Base-by-base conservation (phyloP, 805 yeast genomes). In the Saturnispora sekii region DNA sequence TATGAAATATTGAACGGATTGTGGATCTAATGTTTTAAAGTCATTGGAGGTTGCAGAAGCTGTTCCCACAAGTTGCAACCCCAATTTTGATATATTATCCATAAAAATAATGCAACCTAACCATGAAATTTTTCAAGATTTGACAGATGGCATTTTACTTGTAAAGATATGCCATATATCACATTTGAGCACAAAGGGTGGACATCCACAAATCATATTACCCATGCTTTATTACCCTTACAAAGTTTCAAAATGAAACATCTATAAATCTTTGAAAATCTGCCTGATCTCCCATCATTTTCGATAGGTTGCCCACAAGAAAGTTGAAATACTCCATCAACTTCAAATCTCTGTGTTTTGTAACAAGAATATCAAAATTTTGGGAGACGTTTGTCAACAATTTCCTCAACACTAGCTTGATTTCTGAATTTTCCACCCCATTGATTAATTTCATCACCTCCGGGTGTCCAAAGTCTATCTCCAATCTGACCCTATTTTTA, bases 1-100 rank as follows among this genome's bases (percentile, higher is more conserved):
- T 8, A 76, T 63, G 54, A 66, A 76, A 53, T 66, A 69, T 42
- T 68, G 72, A 0, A 79, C 77, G 8, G 70, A 40, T 2, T 26
- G 29, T 39, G 40, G 36, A 30, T 44, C 41, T 35, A 39, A 44
- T 34, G 34, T 18, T 17, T 18, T n/a, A 15, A 32, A 35, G 14
- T 32, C 15, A 12, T 11, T 29, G n/a, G 11, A n/a, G 36, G 15
- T 4, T 32, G 33, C 12, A n/a, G 32, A 46, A 1, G 63, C 66
- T 35, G 39, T 51, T 2, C 65, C 67, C 2, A 60, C 65, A 3
- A 62, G 46, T 7, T 52, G 62, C 12, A 61, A 47, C 1, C 66
- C 66, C n/a, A 60, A 17, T 14, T 48, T 44, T 6, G 55, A 54
- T 10, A 61, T 62, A 36, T 59, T 21, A 5, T 34, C 16, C 45